Evolutionary conservation across 805 yeast genomes (phyloP).

Genomic region (Zygotorulaspora sp.): DNA sequence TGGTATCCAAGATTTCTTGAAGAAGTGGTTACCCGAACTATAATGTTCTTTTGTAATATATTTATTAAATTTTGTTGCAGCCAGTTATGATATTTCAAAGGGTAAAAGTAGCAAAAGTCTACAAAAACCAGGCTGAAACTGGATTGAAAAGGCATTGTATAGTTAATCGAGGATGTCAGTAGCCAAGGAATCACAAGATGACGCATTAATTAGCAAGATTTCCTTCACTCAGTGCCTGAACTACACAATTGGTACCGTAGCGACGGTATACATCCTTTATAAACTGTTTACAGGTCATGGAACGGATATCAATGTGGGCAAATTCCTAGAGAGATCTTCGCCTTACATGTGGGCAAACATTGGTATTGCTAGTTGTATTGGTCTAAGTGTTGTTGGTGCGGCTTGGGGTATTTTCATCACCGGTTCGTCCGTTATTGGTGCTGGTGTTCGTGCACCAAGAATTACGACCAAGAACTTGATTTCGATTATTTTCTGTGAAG

Average conservation of each 20-base stretch:
- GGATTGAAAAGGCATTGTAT: not conserved
- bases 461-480: conserved; percentile 96
- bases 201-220: conserved; percentile 15
- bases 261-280: conserved; percentile 28
- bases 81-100: conserved; percentile 1
- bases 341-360: conserved; percentile 96
- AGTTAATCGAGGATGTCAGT: conserved; percentile 10
- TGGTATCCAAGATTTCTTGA: not conserved
- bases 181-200: conserved; percentile 15
- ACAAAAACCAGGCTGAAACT: not conserved
- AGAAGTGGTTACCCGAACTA: too few relatives aligned
- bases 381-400: conserved; percentile 92
- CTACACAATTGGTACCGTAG: conserved; percentile 22
- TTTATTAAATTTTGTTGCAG: not conserved
- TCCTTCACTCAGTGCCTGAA: conserved; percentile 21
- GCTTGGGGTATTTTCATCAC: conserved; percentile 99
- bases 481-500: conserved; percentile 97
- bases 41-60: too few relatives aligned
- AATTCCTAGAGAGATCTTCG: conserved; percentile 75
- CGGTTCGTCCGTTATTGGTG: conserved; percentile 91
- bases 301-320: conserved; percentile 86
- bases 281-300: conserved; percentile 85
- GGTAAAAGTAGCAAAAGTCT: not conserved
- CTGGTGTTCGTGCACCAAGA: conserved; percentile 96
- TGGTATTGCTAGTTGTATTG: conserved; percentile 89